Conservation (phyloP, 768 basidiomycete genomes). For the Boletus sp. region DNA sequence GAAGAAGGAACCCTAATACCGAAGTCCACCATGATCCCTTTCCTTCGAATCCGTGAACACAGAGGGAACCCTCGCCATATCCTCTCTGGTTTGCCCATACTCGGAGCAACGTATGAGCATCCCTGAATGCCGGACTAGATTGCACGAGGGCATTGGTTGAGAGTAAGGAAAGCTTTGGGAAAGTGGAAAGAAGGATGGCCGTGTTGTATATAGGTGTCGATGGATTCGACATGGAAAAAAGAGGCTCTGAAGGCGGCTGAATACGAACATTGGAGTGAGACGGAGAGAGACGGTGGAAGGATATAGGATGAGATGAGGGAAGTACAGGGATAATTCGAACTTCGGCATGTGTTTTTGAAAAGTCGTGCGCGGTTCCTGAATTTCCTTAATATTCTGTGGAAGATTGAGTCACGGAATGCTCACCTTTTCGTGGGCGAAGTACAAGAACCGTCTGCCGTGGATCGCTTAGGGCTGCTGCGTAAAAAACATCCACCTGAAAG, state of each 20-base stretch:
- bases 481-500: constrained; percentile 54
- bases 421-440: constrained; percentile 55
- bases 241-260: constrained; percentile 17
- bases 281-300: constrained; percentile 68
- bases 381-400: not conserved
- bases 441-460: constrained; percentile 65
- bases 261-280: constrained; percentile 64
- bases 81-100: constrained; percentile 91
- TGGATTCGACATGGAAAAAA: constrained; percentile 23
- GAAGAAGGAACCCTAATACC: constrained; percentile 55
- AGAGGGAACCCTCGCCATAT: constrained; percentile 57
- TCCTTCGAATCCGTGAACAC: constrained; percentile 67
- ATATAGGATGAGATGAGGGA: constrained; percentile 57
- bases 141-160: constrained; percentile 50
- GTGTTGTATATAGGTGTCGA: constrained; percentile 82
- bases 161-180: constrained; percentile 36
- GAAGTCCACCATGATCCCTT: constrained; percentile 67
- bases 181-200: constrained; percentile 51
- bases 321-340: constrained; percentile 75
- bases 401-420: constrained; percentile 25
- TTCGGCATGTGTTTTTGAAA: constrained; percentile 64
- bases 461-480: constrained; percentile 56
- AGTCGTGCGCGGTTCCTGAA: constrained; percentile 55
- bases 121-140: constrained; percentile 55
- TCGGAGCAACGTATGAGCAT: constrained; percentile 75